Conservation (phyloP, 306 rosid genomes). For the Elaeagnus macrophylla region DNA sequence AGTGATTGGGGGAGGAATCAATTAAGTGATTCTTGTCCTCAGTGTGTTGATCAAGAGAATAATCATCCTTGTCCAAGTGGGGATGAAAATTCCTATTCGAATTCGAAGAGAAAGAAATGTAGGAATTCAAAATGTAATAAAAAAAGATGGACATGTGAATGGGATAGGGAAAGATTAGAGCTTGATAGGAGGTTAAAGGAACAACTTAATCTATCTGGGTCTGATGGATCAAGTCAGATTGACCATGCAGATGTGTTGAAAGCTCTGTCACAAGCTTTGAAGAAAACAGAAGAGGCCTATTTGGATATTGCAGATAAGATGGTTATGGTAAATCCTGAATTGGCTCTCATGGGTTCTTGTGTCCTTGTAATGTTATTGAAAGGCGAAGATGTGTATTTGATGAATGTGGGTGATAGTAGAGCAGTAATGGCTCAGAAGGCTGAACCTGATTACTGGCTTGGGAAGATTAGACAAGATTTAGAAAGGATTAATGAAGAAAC, state of each 20-base stretch:
- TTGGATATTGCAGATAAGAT: conserved; percentile 78
- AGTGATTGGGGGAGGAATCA: conserved; percentile 26
- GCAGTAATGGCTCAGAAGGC: conserved; percentile 86
- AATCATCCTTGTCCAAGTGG: conserved; percentile 45
- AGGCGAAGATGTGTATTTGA: conserved; percentile 87
- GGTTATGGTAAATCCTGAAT: conserved; percentile 75
- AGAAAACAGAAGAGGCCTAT: conserved; percentile 80
- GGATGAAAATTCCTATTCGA: conserved; percentile 31
- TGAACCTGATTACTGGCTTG: conserved; percentile 91
- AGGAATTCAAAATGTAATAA: conserved; percentile 44
- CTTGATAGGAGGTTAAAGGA: conserved; percentile 82
- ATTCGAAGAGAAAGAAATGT: conserved; percentile 23
- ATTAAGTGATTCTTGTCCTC: conserved; percentile 42
- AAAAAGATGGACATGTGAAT: conserved; percentile 85
- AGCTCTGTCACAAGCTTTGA: conserved; percentile 72
- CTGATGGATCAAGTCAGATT: conserved; percentile 17
- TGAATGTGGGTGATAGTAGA: conserved; percentile 94
- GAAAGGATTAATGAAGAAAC: conserved; percentile 92
- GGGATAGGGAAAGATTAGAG: conserved; percentile 81
- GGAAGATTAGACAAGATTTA: conserved; percentile 76
- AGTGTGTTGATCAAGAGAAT: conserved; percentile 50
- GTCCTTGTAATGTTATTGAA: conserved; percentile 96
- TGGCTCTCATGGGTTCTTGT: conserved; percentile 98
- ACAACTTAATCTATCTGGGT: conserved; percentile 43
- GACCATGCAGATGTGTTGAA: conserved; percentile 72